Base-by-base conservation (phyloP, 2,329 filamentous ascomycete species). In the Xylariaceae sp. region DNA sequence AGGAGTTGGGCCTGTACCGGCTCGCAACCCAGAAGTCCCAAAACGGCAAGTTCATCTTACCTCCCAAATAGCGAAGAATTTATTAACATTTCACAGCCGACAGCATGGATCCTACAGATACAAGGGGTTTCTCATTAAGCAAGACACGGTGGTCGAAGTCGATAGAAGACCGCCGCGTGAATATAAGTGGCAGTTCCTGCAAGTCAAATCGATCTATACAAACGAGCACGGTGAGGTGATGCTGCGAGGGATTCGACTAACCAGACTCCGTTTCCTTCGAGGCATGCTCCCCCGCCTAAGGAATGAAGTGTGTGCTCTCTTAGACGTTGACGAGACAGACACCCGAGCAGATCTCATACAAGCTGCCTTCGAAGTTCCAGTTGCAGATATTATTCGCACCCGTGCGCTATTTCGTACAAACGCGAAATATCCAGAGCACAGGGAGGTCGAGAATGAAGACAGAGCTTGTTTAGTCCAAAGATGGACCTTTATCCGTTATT, bases 341-440 rank as follows among this genome's bases (percentile, higher is more conserved):
- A 50, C 54, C 0, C 53, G 67, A 3, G 32, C 55, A 0, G 45
- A 60, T 0, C 45, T 70, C 1, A 50, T 65, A 0, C 73, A 79
- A 17, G 62, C 69, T 0, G 49, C 72, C 0, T 56, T 76, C 0
- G 75, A 81, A 2, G 60, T 84, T 0, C 39, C 64, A 0, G 48
- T 75, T 0, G 44, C 55, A 0, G 51, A 68, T 0, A 67, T 84
- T 0, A 57, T 69, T 2, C 53, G 64, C 1, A 64, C 72, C 6
- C 67, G 80, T 0, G 61, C 61, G 0, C 64, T 87, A 0, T 60
- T 72, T 0, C 65, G 76, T 2, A 88, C 84, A 0, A 89, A 88
- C 50, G 62, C 71, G 0, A 57, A 64, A 0, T 82, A 74, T 39
- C 76, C 77, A 0, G 48, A 62, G 0, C 67, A 69, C 42, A 61